Evolutionary conservation across 768 basidiomycete species (phyloP), one percentile per base, ranked within the genome.

Genomic region (Cyclocybe cylindracea): DNA sequence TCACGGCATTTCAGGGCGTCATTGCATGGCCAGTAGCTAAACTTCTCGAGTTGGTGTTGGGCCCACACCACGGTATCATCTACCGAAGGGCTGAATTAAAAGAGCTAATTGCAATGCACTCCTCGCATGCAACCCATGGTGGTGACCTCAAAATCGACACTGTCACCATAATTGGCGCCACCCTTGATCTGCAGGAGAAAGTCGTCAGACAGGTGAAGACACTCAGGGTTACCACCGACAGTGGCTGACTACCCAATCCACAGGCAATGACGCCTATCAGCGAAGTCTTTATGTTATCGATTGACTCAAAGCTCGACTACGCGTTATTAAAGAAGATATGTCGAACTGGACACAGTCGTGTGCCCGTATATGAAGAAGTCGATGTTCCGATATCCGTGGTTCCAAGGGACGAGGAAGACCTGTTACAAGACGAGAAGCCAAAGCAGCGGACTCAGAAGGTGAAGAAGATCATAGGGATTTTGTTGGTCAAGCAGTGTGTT

Each of bases 401-500:
- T 35, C 51, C 61, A 10, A 49, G 50, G 11, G 31, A 44, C 32
- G 58, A 61, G 33, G 53, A 54, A 35, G 45, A 43, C n/a, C 18
- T 14, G 4, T 24, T 50, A 1, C 46, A 41, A 14, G 57, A 55
- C 7, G 59, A 58, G 3, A 54, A 49, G 36, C 44, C 44, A 24
- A 45, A 55, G 14, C 55, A 60, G 53, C 66, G 74, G 50, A 77
- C 73, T 9, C 70, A 76, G 50, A 85, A 78, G 61, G 81, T 83
- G 48, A 91, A 91, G 73, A 91, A 87, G 70, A 91, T 95, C 37
- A 69, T 94, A 7, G 94, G 94, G 0, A 89, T 93, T 43, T 72
- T 96, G 44, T 77, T 96, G 9, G 91, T 94, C 48, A 96, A 95
- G 67, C 87, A 91, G 71, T 93, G 91, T 63, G 88, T 94, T 7